A percentile compares a stretch with the other conserved stretches of the same genome.
These are phyloP conservation scores for Phoenix dactylifera DNA, from an alignment of 176 grass and related monocot genomes.

Conservation along the genomic window DNA sequence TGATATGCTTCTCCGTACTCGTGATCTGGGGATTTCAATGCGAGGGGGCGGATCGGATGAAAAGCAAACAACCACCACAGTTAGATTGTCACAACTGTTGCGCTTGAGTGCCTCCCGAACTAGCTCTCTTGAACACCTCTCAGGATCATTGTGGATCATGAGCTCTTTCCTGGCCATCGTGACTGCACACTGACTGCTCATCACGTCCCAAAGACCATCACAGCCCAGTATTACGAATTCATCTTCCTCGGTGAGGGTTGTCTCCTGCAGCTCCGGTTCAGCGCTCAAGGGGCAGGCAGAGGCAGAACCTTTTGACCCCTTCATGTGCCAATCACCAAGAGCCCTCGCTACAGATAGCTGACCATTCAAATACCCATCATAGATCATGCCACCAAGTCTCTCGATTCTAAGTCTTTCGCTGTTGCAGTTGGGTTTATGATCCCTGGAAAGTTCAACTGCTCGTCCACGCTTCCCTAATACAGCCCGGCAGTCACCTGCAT, in stretches of 20 bases:
- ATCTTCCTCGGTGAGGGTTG: constrained; percentile 64
- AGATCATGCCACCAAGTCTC: constrained; percentile 68
- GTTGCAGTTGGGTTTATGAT: constrained; percentile 73
- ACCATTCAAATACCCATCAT: constrained; percentile 83
- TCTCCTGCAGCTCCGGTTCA: constrained; percentile 75
- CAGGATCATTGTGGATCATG: constrained; percentile 71
- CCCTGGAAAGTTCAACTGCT: constrained; percentile 68
- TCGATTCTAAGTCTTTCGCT: constrained; percentile 72
- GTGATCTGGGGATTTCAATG: constrained; percentile 69
- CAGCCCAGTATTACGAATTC: constrained; percentile 91
- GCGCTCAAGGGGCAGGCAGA: constrained; percentile 53
- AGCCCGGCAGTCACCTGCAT: constrained; percentile 84
- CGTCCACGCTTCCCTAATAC: constrained; percentile 80
- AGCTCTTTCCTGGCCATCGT: constrained; percentile 75
- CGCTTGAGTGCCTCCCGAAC: constrained; percentile 67
- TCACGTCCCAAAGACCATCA: constrained; percentile 97
- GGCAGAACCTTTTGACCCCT: constrained; percentile 60
- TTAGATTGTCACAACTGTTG: constrained; percentile 77
- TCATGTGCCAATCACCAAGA: constrained; percentile 90
- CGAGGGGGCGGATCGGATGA: constrained; percentile 64
- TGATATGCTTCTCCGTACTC: constrained; percentile 79
- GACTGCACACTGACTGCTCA: constrained; percentile 86
- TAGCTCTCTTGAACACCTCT: constrained; percentile 58
- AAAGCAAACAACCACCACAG: constrained; percentile 71
- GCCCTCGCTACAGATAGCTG: constrained; percentile 87